phyloP scores from a whole-genome alignment of 208 protist species.

The Leptomonas pyrrhocoris region DNA sequence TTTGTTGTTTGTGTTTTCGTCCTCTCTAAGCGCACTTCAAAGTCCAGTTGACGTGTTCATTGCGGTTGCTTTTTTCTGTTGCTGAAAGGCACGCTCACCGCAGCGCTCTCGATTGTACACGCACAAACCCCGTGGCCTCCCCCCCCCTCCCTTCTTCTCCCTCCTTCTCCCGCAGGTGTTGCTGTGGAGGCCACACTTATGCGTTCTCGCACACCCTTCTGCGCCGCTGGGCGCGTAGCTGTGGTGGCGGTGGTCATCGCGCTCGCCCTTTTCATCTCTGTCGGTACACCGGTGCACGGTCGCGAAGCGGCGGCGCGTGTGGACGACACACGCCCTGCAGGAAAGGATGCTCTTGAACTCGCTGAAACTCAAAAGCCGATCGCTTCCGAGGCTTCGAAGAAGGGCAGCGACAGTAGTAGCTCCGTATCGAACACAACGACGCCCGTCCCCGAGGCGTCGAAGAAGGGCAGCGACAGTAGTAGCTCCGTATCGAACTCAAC shows the following conservation, averaged over 20 bases:
- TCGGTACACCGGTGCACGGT: neutral
- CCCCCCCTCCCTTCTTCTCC: neutral
- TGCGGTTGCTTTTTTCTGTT: neutral
- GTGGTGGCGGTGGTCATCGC: slow-evolving; percentile 3
- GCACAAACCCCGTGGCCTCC: too few relatives aligned
- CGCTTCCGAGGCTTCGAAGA: too few relatives aligned
- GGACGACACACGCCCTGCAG: neutral
- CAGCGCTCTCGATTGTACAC: too few relatives aligned
- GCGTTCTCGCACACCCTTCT: neutral
- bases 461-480: too few relatives aligned
- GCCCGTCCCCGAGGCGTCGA: too few relatives aligned
- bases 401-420: too few relatives aligned
- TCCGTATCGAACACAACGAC: neutral
- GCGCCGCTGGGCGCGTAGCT: neutral
- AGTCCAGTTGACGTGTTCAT: neutral
- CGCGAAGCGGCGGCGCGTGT: neutral
- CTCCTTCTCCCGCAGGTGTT: neutral
- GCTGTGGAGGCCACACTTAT: too few relatives aligned
- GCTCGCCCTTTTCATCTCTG: neutral
- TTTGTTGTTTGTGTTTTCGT: too few relatives aligned
- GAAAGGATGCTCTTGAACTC: too few relatives aligned
- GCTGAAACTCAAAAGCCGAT: too few relatives aligned
- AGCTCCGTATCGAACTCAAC: too few relatives aligned
- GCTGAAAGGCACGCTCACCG: neutral
- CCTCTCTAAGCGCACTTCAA: too few relatives aligned